Percentiles rank a stretch among this genome's conserved stretches.
These are phyloP conservation scores for Insectozyma bohioensis DNA, from an alignment of 1,139 yeast species.

Conservation along the genomic window DNA sequence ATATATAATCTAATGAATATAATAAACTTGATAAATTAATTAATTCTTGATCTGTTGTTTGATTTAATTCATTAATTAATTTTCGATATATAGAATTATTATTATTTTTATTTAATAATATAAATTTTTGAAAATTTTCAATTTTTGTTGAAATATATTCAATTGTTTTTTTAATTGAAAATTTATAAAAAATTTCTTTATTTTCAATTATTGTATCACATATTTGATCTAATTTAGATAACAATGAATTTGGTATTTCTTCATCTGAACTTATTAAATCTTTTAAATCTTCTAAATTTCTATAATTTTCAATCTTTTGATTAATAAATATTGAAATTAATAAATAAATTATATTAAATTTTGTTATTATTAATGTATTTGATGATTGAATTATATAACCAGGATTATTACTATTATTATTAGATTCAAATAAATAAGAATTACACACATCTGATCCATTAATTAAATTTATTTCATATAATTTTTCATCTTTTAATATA, in stretches of 20 bases:
- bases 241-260: constrained; percentile 23
- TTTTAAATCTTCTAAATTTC: constrained; percentile 46
- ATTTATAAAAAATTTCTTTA: constrained; percentile 49
- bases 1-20: constrained; percentile 31
- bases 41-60: constrained; percentile 29
- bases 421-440: constrained; percentile 36
- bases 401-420: constrained; percentile 1
- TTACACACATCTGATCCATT: constrained; percentile 33
- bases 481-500: constrained; percentile 17
- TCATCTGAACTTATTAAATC: constrained; percentile 37
- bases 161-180: constrained; percentile 32
- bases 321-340: constrained; percentile 38
- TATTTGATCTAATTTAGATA: constrained; percentile 27
- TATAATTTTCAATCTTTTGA: constrained; percentile 23
- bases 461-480: constrained; percentile 37
- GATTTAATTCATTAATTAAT: constrained; percentile 20
- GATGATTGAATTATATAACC: constrained; percentile 37
- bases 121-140: constrained; percentile 22
- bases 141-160: constrained; percentile 32
- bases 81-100: constrained; percentile 13
- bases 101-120: constrained; percentile 16
- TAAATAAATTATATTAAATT: constrained; percentile 42
- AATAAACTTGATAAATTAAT: constrained; percentile 21
- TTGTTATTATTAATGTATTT: constrained; percentile 40
- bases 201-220: constrained; percentile 50